phyloP scores from a whole-genome alignment of 2,329 filamentous ascomycete species.

The Colletotrichum agaves region DNA sequence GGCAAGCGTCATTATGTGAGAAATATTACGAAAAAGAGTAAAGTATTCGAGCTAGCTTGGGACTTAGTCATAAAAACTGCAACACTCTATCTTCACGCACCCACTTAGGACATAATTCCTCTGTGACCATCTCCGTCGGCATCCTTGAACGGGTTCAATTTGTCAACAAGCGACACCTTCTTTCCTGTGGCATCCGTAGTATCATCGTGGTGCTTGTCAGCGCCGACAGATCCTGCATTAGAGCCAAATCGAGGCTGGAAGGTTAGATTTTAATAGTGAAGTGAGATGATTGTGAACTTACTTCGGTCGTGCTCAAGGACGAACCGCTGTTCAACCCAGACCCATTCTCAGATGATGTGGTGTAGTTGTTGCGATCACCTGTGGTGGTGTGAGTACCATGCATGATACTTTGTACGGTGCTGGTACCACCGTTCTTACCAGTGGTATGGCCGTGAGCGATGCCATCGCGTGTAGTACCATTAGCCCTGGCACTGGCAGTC shows the following conservation, averaged over 20 bases:
- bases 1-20: accelerated
- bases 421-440: constrained; percentile 5
- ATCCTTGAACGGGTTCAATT: constrained; percentile 41
- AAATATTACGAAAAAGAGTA: neutral
- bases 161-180: constrained; percentile 39
- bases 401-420: constrained; percentile 13
- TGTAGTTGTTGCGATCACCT: constrained; percentile 1
- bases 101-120: constrained; percentile 38
- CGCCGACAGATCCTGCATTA: neutral
- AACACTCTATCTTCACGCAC: neutral
- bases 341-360: neutral
- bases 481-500: constrained; percentile 1
- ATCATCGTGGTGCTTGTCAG: neutral
- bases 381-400: constrained; percentile 26
- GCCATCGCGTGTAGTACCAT: neutral
- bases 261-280: neutral
- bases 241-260: constrained; percentile 3
- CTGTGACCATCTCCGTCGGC: constrained; percentile 42
- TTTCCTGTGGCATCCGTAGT: constrained; percentile 12
- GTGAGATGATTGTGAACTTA: neutral
- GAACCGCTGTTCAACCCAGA: neutral
- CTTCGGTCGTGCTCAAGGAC: constrained; percentile 2
- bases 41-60: too few relatives aligned
- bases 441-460: constrained; percentile 6
- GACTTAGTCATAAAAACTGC: neutral